phyloP scores from a whole-genome alignment of 352 stramenopile species.

The Globisporangium mamillatum region DNA sequence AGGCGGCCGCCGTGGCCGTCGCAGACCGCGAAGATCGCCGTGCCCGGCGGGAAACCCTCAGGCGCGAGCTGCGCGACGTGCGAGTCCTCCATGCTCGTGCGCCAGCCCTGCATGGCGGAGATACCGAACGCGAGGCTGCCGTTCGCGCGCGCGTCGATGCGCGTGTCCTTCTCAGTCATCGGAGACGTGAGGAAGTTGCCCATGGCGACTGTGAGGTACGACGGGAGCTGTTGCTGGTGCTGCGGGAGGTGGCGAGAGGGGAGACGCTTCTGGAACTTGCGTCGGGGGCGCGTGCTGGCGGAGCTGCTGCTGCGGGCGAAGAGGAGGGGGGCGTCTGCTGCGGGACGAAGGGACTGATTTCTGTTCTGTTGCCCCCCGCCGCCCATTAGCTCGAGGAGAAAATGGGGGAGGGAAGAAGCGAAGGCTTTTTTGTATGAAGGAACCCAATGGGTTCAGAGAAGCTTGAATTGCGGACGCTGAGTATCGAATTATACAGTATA shows the following conservation, averaged over 20 bases:
- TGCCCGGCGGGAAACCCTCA: conserved; percentile 35
- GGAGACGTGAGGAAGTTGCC: conserved; percentile 79
- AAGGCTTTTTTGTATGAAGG: neutral
- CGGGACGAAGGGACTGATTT: conserved; percentile 1
- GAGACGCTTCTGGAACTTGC: conserved; percentile 15
- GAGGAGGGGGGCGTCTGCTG: neutral
- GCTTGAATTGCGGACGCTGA: neutral
- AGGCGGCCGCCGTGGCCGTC: conserved; percentile 74
- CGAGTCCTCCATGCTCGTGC: conserved; percentile 80
- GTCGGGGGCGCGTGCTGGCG: neutral
- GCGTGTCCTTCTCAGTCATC: conserved; percentile 77
- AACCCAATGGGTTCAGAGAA: conserved; percentile 2
- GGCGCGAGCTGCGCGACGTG: conserved; percentile 60
- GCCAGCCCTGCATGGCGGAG: conserved; percentile 82
- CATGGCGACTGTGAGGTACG: conserved; percentile 32
- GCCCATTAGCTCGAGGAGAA: conserved; percentile 5
- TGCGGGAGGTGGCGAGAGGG: neutral
- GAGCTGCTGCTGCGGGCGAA: neutral
- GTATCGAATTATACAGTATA: neutral
- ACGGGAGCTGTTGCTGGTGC: neutral
- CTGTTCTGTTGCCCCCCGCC: conserved; percentile 28
- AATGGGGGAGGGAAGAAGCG: neutral
- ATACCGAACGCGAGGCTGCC: conserved; percentile 64
- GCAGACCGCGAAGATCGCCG: conserved; percentile 77
- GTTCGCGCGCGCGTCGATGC: conserved; percentile 34